A percentile compares a stretch with the other conserved stretches of the same genome.
These are phyloP conservation scores for Yamadazyma siamensis DNA, from an alignment of 1,139 yeast genomes.

Conservation along the genomic window DNA sequence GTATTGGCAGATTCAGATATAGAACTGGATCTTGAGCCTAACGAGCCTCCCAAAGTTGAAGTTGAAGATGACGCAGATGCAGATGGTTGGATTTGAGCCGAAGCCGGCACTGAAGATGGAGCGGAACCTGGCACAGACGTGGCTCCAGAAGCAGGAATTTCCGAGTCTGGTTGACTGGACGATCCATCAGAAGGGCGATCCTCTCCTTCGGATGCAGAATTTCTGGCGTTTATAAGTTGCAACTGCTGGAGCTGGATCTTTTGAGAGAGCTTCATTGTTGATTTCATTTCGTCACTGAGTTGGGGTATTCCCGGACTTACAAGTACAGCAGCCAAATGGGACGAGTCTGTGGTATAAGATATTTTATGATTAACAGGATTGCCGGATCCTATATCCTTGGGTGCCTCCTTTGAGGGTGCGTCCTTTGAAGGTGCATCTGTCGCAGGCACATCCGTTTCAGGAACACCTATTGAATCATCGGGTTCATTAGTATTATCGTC, in stretches of 20 bases:
- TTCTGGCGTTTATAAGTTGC: slow-evolving; percentile 42
- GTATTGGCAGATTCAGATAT: too few relatives aligned
- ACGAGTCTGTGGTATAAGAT: slow-evolving; percentile 4
- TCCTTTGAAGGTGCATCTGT: not conserved
- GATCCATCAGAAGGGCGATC: slow-evolving; percentile 3
- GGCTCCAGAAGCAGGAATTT: not conserved
- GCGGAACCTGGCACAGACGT: not conserved
- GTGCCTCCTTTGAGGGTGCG: not conserved
- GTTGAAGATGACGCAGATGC: not conserved
- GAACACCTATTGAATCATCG: too few relatives aligned
- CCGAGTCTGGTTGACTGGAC: not conserved
- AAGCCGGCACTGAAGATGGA: not conserved
- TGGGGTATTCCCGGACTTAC: slow-evolving; percentile 50
- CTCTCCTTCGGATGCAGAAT: slow-evolving; percentile 9
- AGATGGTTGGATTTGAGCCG: not conserved
- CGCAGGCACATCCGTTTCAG: not conserved
- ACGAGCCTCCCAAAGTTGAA: too few relatives aligned
- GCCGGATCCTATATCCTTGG: too few relatives aligned
- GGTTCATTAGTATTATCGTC: too few relatives aligned
- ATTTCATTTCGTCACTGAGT: slow-evolving; percentile 44
- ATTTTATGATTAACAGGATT: too few relatives aligned
- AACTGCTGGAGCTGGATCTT: slow-evolving; percentile 48
- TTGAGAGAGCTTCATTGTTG: slow-evolving; percentile 44
- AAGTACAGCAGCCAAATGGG: slow-evolving; percentile 33
- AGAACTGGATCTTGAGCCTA: too few relatives aligned